Evolutionary conservation across 2,329 filamentous ascomycete species (phyloP), one percentile per base, ranked within the genome.

Genomic region (Calonectria pseudoreteaudii): DNA sequence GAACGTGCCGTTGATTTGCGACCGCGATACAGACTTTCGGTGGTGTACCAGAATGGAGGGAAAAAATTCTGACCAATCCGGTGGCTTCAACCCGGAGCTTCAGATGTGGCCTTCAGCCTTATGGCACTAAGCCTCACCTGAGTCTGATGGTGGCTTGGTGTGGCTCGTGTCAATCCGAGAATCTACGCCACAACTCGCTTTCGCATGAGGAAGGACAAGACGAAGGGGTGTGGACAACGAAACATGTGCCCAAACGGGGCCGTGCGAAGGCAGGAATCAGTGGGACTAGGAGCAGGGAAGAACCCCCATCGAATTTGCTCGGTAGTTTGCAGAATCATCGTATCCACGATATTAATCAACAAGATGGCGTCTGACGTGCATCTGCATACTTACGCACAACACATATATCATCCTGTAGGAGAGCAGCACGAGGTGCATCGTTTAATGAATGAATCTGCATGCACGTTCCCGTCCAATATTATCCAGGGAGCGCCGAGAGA

Each of bases 291-390:
- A 47, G 20, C 66, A 58, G 50, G 66, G 66, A 53, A 58, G 6
- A 58, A 31, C 31, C 41, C 41, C 53, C 62, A 68, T 60, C 53
- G 34, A 38, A 36, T 26, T 41, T 49, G 38, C 64, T 56, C 31
- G 41, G 44, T 56, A 53, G 56, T 47, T 53, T 68, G 56, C 70
- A 56, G 47, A 68, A 56, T 53, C n/a, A 23, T 68, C 65, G 66
- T 72, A 68, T 68, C 34, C 36, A 53, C 47, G 47, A 50, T 65
- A 49, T 68, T 65, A 71, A 36, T 62, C 34, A 65, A 72, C 52
- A 68, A 72, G 64, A 65, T 60, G 56, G 70, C 67, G 70, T 65
- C 71, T 70, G 71, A 73, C 71, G 67, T 73, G 71, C 71, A 66
- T 70, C 56, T 60, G 67, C 67, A 70, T 52, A 50, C 58, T 30